These are phyloP conservation scores for Fusarium sp. DNA, from an alignment of 2,329 filamentous ascomycete species.

Conservation along the genomic window DNA sequence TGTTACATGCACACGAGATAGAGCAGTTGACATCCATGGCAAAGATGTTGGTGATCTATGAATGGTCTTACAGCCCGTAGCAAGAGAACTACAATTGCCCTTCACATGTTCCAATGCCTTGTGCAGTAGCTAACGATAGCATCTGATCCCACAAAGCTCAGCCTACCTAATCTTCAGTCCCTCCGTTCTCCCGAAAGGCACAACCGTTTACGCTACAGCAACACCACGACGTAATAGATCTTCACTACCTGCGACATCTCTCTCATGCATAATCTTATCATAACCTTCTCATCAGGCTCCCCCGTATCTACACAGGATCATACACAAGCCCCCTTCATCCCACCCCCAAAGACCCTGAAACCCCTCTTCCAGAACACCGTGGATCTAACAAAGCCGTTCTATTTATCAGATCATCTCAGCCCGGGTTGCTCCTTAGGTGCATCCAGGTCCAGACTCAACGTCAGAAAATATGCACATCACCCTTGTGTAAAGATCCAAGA, in stretches of 20 bases:
- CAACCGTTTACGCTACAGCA: background rate
- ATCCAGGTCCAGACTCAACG: background rate
- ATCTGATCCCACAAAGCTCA: too few species aligned
- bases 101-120: too few species aligned
- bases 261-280: background rate
- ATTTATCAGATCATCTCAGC: background rate
- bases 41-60: too few species aligned
- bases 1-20: too few species aligned
- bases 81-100: too few species aligned
- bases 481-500: background rate
- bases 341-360: background rate
- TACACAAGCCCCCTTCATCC: background rate
- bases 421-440: background rate
- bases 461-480: background rate
- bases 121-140: too few species aligned
- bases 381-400: background rate
- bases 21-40: too few species aligned
- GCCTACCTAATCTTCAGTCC: too few species aligned
- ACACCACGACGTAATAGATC: background rate
- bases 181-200: too few species aligned
- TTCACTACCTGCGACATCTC: background rate
- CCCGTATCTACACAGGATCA: background rate
- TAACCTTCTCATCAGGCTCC: background rate
- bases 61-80: too few species aligned
- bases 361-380: background rate